Conservation (phyloP, 495 filamentous ascomycete species). For the Pseudevernia furfuracea region DNA sequence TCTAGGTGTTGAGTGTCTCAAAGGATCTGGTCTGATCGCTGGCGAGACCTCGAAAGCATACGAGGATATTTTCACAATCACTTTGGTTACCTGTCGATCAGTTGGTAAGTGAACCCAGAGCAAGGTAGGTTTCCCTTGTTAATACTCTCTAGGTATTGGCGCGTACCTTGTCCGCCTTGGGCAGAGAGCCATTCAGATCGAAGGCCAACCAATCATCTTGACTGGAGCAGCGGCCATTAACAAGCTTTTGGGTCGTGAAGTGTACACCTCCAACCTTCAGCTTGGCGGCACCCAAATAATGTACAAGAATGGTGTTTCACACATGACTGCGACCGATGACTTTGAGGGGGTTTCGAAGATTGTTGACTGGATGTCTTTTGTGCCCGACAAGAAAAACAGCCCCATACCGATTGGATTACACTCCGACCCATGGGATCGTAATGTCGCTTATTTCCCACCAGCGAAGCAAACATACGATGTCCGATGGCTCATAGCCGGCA, state of each 20-base stretch:
- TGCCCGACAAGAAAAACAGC: conserved; percentile 85
- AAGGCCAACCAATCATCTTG: conserved; percentile 97
- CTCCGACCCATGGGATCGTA: conserved; percentile 88
- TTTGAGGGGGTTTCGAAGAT: conserved; percentile 98
- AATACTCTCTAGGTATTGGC: conserved; percentile 61
- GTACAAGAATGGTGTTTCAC: conserved; percentile 99
- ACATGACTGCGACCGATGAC: conserved; percentile 96
- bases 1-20: conserved; percentile 93
- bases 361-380: conserved; percentile 92
- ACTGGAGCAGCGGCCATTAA: conserved; percentile 97
- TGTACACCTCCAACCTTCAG: conserved; percentile 98
- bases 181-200: conserved; percentile 96
- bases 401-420: conserved; percentile 81
- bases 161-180: conserved; percentile 96
- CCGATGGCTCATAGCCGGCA: conserved; percentile 84
- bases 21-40: conserved; percentile 94
- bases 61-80: conserved; percentile 98
- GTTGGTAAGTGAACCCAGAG: conserved; percentile 53
- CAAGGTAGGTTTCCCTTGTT: conserved; percentile 4
- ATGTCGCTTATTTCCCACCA: conserved; percentile 76
- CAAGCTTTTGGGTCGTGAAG: conserved; percentile 94
- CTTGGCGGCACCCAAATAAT: conserved; percentile 99
- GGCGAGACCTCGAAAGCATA: conserved; percentile 95
- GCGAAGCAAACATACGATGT: conserved; percentile 88
- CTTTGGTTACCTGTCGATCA: conserved; percentile 93